A percentile compares a stretch with the other conserved stretches of the same genome.
Conservation (phyloP, 345 rosid species). For the Combretum micranthum region DNA sequence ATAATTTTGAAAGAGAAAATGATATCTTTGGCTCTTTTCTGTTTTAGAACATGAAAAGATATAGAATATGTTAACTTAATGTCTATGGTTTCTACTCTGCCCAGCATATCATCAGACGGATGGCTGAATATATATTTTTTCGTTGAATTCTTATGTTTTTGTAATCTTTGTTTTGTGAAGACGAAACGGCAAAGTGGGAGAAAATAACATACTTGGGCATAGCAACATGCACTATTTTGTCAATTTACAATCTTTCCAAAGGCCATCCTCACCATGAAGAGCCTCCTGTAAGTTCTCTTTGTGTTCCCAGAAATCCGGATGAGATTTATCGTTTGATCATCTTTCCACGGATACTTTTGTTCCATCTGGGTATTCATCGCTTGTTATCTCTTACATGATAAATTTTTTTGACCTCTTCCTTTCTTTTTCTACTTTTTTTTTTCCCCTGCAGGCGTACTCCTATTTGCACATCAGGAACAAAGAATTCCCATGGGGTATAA, state of each 20-base stretch:
- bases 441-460: conserved; percentile 52
- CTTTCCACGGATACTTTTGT: neutral
- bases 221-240: conserved; percentile 55
- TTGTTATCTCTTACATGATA: neutral
- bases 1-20: too few species aligned
- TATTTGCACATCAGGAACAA: conserved; percentile 95
- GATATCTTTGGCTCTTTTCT: too few species aligned
- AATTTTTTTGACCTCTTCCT: neutral
- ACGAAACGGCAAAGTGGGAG: conserved; percentile 89
- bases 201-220: conserved; percentile 75
- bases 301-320: neutral
- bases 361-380: neutral
- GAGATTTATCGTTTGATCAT: neutral
- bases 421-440: conserved; percentile 1
- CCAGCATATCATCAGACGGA: neutral
- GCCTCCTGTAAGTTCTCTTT: conserved; percentile 61
- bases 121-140: neutral
- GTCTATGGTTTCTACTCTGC: neutral
- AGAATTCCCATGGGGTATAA: conserved; percentile 99
- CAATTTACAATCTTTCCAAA: conserved; percentile 47
- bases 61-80: too few species aligned
- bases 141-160: conserved; percentile 1
- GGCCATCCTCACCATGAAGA: conserved; percentile 90
- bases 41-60: too few species aligned
- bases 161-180: conserved; percentile 16